Percentiles rank a stretch among this genome's conserved stretches.
Evolutionary conservation across 208 protist species (phyloP).

Genomic region (Strigomonas galati): DNA sequence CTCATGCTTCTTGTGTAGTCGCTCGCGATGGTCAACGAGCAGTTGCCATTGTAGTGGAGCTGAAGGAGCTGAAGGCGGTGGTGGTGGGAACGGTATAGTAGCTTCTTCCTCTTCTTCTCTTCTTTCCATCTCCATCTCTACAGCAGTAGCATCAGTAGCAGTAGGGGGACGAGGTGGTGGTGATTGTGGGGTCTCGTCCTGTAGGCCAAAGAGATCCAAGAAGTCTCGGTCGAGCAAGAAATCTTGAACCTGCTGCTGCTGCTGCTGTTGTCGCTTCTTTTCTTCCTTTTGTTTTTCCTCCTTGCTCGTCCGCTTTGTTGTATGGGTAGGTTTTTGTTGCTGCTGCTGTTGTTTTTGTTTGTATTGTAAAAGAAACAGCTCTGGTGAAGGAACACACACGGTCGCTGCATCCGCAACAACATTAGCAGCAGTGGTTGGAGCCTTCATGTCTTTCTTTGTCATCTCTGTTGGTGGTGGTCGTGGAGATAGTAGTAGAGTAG

Average conservation of each 20-base stretch:
- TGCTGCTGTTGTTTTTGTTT: neutral
- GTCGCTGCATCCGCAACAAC: no score
- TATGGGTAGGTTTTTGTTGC: no score
- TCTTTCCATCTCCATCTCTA: neutral
- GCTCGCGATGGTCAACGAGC: conserved; percentile 76
- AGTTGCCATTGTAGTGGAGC: conserved; percentile 31
- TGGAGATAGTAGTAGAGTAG: no score
- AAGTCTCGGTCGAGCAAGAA: neutral
- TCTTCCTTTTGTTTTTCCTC: no score
- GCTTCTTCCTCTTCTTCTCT: neutral
- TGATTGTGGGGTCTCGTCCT: neutral
- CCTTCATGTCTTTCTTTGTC: no score
- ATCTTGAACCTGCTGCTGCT: neutral
- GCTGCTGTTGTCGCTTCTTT: neutral
- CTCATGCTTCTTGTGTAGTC: conserved; percentile 26
- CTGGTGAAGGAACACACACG: neutral
- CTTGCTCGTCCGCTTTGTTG: no score
- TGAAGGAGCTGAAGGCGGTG: neutral
- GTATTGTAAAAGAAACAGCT: neutral
- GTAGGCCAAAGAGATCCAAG: neutral
- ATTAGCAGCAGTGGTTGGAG: no score
- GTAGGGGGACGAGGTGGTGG: no score
- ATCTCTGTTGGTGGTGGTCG: no score
- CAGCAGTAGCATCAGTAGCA: no score
- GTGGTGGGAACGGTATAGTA: neutral